phyloP scores from a whole-genome alignment of 352 stramenopile species.

The Phytophthora ohioensis region DNA sequence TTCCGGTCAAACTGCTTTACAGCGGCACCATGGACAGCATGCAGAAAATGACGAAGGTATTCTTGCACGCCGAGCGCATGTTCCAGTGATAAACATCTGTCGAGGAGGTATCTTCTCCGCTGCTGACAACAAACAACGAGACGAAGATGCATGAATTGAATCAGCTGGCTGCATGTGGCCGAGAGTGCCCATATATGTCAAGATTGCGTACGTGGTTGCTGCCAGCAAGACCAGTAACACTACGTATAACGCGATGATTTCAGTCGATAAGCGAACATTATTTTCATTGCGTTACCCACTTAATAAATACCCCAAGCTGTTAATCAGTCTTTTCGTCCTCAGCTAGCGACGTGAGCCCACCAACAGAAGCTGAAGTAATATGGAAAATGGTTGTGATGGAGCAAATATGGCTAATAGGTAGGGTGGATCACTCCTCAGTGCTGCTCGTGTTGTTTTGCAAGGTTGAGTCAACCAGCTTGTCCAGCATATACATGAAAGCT shows the following conservation, averaged over 20 bases:
- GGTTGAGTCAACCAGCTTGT: conserved; percentile 81
- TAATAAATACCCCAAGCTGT: conserved; percentile 42
- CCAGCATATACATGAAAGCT: conserved; percentile 90
- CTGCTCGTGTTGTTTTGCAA: conserved; percentile 40
- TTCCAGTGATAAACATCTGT: conserved; percentile 33
- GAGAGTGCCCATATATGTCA: conserved; percentile 3
- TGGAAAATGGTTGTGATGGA: conserved; percentile 14
- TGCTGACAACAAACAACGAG: too few relatives aligned
- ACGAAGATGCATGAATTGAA: conserved; percentile 8
- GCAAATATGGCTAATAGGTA: conserved; percentile 8
- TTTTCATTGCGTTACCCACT: conserved; percentile 6
- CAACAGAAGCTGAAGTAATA: conserved; percentile 16
- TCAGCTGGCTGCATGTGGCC: conserved; percentile 1
- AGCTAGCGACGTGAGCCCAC: not conserved
- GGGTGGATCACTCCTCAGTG: conserved; percentile 26
- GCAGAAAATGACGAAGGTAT: conserved; percentile 66
- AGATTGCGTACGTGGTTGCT: conserved; percentile 12
- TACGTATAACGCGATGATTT: conserved; percentile 1
- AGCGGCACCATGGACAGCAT: conserved; percentile 71
- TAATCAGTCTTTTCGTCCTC: conserved; percentile 1
- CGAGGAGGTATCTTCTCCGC: too few relatives aligned
- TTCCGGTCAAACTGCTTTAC: conserved; percentile 61
- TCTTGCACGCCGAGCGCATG: conserved; percentile 49
- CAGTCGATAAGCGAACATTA: conserved; percentile 11
- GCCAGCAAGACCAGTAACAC: not conserved